phyloP scores from a whole-genome alignment of 331 rosid genomes.

The Rhamnella rubrinervis region DNA sequence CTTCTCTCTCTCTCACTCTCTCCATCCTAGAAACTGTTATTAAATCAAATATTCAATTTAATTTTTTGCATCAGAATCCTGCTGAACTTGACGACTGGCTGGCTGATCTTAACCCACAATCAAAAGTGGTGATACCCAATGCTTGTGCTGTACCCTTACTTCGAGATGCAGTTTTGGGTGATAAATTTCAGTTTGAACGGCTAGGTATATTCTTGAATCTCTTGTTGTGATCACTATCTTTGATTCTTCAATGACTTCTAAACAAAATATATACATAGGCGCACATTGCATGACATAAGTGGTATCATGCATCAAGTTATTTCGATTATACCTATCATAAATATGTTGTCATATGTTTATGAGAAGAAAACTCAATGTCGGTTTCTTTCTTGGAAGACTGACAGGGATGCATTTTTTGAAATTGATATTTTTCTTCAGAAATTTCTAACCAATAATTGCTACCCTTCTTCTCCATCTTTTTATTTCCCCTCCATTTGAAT shows the following conservation, averaged over 20 bases:
- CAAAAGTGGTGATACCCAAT: constrained; percentile 56
- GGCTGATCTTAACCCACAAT: constrained; percentile 69
- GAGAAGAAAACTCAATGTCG: background rate
- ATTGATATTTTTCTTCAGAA: too few relatives aligned
- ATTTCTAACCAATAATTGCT: too few relatives aligned
- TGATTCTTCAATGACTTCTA: background rate
- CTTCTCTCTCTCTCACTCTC: background rate
- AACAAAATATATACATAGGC: background rate
- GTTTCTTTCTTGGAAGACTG: background rate
- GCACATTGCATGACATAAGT: constrained; percentile 6
- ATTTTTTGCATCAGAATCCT: constrained; percentile 61
- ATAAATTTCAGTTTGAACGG: constrained; percentile 90
- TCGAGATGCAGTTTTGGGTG: constrained; percentile 60
- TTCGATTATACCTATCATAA: background rate
- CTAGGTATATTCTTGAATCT: constrained; percentile 53
- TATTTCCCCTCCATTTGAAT: too few relatives aligned
- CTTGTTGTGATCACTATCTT: constrained; percentile 2
- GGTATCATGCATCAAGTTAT: background rate
- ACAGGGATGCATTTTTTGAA: too few relatives aligned
- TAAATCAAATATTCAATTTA: background rate
- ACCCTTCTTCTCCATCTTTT: too few relatives aligned
- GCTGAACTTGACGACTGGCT: constrained; percentile 96
- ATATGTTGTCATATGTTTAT: background rate
- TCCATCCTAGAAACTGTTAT: background rate
- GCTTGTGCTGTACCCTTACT: constrained; percentile 67